phyloP scores from a whole-genome alignment of 2,329 filamentous ascomycete species.

The Aureobasidium zeae region DNA sequence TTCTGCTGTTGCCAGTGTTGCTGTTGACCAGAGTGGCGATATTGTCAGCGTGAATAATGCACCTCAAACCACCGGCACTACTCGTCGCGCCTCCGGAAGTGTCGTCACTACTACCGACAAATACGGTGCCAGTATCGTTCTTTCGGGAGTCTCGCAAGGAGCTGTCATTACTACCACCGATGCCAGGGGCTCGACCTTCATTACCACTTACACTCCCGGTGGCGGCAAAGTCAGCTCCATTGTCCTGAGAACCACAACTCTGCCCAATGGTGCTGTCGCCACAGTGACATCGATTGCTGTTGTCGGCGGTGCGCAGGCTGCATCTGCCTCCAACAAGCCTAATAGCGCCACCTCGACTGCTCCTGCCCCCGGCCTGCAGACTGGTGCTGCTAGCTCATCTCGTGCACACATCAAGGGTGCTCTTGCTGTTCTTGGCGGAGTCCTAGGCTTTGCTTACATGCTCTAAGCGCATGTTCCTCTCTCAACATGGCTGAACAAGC shows the following conservation, averaged over 20 bases:
- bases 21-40: constrained; percentile 31
- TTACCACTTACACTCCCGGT: constrained; percentile 40
- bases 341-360: constrained; percentile 6
- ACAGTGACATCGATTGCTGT: constrained; percentile 38
- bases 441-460: constrained; percentile 28
- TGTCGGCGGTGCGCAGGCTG: constrained; percentile 27
- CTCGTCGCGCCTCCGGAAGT: constrained; percentile 6
- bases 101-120: constrained; percentile 31
- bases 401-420: constrained; percentile 24
- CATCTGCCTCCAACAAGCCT: constrained; percentile 13
- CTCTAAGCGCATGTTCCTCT: constrained; percentile 21
- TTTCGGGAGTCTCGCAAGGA: constrained; percentile 27
- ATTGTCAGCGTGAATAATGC: constrained; percentile 31
- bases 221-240: constrained; percentile 34
- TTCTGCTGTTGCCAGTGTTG: constrained; percentile 31
- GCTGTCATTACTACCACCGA: constrained; percentile 38
- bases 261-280: constrained; percentile 28
- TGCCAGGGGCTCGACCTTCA: constrained; percentile 31
- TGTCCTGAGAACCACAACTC: constrained; percentile 29
- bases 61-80: constrained; percentile 22
- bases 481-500: no score
- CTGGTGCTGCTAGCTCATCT: constrained; percentile 26
- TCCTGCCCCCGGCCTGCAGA: constrained; percentile 32
- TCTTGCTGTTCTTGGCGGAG: constrained; percentile 27
- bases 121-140: constrained; percentile 31